These are phyloP conservation scores for Acer saccharum DNA, from an alignment of 345 rosid genomes.

Conservation along the genomic window DNA sequence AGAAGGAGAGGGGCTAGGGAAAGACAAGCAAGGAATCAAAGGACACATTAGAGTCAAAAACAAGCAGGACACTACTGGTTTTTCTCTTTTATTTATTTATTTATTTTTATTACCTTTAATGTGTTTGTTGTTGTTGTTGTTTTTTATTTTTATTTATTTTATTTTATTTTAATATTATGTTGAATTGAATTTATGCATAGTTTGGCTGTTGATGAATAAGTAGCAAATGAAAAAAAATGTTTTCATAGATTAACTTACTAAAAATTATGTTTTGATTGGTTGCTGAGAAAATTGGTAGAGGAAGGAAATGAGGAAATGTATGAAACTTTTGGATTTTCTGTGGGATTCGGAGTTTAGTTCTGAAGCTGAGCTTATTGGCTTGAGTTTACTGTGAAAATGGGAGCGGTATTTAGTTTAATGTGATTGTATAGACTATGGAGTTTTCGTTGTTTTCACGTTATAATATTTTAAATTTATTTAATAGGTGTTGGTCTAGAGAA, in stretches of 20 bases:
- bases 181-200: background rate
- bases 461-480: background rate
- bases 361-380: background rate
- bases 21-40: conserved; percentile 97
- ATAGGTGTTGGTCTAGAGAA: conserved; percentile 89
- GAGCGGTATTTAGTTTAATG: background rate
- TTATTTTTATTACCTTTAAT: no score
- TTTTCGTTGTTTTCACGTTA: background rate
- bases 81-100: background rate
- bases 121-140: background rate
- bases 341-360: no score
- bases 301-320: background rate
- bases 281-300: background rate
- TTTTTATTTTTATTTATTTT: no score
- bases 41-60: conserved; percentile 83
- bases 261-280: background rate
- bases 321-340: background rate
- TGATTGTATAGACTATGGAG: background rate
- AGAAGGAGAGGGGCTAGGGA: conserved; percentile 99
- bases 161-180: background rate
- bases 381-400: background rate
- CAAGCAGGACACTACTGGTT: conserved; percentile 86
- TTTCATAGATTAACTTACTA: background rate
- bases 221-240: background rate
- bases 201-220: background rate